Evolutionary conservation across 306 rosid genomes (phyloP).

Genomic region (Casuarina glauca): DNA sequence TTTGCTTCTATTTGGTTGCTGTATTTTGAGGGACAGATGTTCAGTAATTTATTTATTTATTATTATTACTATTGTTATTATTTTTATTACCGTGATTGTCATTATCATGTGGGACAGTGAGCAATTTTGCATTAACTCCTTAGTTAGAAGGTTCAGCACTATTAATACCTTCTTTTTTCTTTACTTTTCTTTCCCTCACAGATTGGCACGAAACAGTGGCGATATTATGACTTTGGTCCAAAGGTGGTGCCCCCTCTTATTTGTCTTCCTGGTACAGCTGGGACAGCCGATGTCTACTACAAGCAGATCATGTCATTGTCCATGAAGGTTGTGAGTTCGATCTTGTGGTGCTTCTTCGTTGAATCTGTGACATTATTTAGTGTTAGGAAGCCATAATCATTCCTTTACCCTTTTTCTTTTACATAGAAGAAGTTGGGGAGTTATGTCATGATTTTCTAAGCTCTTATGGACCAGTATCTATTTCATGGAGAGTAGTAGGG

Average conservation of each 20-base stretch:
- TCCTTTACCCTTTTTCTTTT: background rate
- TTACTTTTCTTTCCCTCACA: slow-evolving; percentile 26
- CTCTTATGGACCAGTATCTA: background rate
- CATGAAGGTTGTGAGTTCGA: slow-evolving; percentile 62
- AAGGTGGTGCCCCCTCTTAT: slow-evolving; percentile 93
- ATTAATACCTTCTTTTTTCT: background rate
- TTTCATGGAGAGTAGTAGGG: background rate
- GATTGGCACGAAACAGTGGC: slow-evolving; percentile 98
- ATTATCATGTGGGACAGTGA: background rate
- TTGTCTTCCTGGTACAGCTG: slow-evolving; percentile 97
- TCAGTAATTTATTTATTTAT: background rate
- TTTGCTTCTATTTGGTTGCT: background rate
- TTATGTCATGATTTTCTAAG: background rate
- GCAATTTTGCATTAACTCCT: slow-evolving; percentile 3
- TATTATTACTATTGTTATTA: too few relatives aligned
- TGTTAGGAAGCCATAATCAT: background rate
- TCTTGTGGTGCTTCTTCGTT: background rate
- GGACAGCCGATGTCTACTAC: slow-evolving; percentile 95
- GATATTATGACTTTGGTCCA: slow-evolving; percentile 97
- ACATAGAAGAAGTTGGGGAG: background rate
- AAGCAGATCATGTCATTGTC: slow-evolving; percentile 95
- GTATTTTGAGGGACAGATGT: background rate
- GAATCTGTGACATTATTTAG: slow-evolving; percentile 13
- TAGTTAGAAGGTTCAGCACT: background rate
- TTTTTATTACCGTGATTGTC: too few relatives aligned